phyloP scores from a whole-genome alignment of 1,284 basidiomycete genomes.

The Rhodotorula sp. region DNA sequence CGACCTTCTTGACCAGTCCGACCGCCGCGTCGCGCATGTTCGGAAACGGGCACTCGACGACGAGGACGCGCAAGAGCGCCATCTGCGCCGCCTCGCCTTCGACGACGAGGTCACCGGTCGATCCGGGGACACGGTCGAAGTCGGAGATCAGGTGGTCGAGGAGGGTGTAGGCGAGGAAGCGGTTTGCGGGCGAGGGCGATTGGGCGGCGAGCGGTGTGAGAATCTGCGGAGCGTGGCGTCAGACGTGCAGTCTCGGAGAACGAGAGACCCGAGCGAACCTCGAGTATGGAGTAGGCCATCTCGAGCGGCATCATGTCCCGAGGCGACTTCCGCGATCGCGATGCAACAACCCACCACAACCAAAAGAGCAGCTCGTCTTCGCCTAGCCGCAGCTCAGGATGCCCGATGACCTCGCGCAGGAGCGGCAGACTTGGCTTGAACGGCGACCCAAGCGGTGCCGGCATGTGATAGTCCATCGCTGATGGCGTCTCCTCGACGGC shows the following conservation, averaged over 20 bases:
- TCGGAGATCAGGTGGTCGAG: background rate
- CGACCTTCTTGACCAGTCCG: slow-evolving; percentile 16
- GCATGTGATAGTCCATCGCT: no score
- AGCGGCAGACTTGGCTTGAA: background rate
- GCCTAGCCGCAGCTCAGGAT: background rate
- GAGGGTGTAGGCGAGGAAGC: slow-evolving; percentile 32
- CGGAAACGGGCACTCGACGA: slow-evolving; percentile 11
- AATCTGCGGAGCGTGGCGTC: background rate
- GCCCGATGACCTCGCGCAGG: background rate
- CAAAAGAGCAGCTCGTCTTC: slow-evolving; percentile 24
- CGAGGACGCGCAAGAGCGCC: slow-evolving; percentile 9
- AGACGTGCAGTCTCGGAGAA: background rate
- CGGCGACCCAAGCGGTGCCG: background rate
- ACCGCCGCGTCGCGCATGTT: slow-evolving; percentile 7
- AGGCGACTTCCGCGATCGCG: background rate
- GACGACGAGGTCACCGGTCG: no score
- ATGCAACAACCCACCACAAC: slow-evolving; percentile 17
- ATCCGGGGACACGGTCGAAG: background rate
- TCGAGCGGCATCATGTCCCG: background rate
- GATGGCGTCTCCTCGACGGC: background rate
- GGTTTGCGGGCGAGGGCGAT: slow-evolving; percentile 4
- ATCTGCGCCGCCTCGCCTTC: slow-evolving; percentile 13
- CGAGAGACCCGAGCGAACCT: background rate
- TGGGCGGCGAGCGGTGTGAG: slow-evolving; percentile 15
- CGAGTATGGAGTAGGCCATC: slow-evolving; percentile 14